Base-by-base conservation (phyloP, 768 basidiomycete species). In the Infundibulicybe gibba region DNA sequence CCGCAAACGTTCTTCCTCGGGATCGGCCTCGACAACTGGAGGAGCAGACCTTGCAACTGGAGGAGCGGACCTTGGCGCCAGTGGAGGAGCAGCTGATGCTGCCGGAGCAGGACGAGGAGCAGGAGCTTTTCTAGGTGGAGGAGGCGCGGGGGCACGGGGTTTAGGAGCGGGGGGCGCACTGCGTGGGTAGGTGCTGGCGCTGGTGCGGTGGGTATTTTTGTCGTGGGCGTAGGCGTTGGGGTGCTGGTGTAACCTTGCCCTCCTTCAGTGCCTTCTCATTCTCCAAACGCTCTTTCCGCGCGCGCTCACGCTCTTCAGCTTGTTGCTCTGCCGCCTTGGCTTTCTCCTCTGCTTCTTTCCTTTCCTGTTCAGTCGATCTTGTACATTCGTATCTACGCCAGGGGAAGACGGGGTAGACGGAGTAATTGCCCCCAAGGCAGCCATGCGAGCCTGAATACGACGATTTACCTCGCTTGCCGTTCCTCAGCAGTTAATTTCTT, bases 311-410 rank as follows among this genome's bases (percentile, higher is more conserved):
- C 50, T 89, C 89, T 53, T 87, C 86, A 2, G 87, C 86, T 55
- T 88, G 83, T 51, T 76, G 76, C 63, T 97, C 94, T 0, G 92
- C 94, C 41, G 75, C 69, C 47, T 73, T 77, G 0, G 79, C 80
- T 62, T 89, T 91, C 61, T 91, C 89, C 53, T 93, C 94, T 0
- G 94, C 94, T 60, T 97, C 95, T 60, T 79, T 83, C 72, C 87
- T 89, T 59, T 98, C 95, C 55, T 83, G 75, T 32, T 80, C 83
- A 98, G 75, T 9, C 94, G 72, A 53, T 94, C 89, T 60, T 92
- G 88, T 2, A 97, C 91, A 44, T 74, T 78, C 6, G 79, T 84
- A 62, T 97, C 94, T 9, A 94, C 71, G 0, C 61, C 51, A 11
- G 73, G 64, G 6, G 80, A 62, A 21, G 77, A 65, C n/a, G n/a